Evolutionary conservation across 176 grass and related monocot genomes (phyloP).

Genomic region (Chrysopogon serrulatus): DNA sequence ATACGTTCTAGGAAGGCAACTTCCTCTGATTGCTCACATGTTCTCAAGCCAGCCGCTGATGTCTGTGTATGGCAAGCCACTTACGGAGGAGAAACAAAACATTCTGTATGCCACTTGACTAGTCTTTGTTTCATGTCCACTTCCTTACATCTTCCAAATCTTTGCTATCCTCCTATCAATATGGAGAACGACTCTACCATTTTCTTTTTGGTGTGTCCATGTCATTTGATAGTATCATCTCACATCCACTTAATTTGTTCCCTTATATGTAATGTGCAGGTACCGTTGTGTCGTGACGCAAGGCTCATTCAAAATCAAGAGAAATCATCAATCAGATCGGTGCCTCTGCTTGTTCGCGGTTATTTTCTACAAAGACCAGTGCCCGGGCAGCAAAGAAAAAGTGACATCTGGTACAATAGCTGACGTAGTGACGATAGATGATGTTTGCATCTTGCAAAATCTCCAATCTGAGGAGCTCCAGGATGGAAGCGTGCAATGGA

Average conservation of each 20-base stretch:
- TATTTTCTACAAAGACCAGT: conserved; percentile 42
- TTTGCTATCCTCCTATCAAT: background rate
- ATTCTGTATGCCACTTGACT: conserved; percentile 41
- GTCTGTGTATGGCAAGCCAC: conserved; percentile 55
- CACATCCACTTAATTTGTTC: conserved; percentile 2
- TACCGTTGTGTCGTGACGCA: conserved; percentile 47
- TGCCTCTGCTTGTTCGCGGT: conserved; percentile 64
- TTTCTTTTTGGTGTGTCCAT: background rate
- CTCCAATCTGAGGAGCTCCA: conserved; percentile 27
- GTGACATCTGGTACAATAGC: conserved; percentile 15
- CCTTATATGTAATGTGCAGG: conserved; percentile 32
- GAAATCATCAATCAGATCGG: conserved; percentile 31
- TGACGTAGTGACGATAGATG: conserved; percentile 38
- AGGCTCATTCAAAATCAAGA: conserved; percentile 73
- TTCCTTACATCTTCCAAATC: background rate
- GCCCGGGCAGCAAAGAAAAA: conserved; percentile 30
- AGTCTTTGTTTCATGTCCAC: background rate
- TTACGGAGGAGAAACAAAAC: conserved; percentile 17
- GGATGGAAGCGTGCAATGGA: conserved; percentile 40
- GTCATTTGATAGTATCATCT: background rate
- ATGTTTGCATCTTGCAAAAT: conserved; percentile 65
- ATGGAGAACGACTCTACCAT: background rate
- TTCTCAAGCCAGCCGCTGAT: conserved; percentile 60
- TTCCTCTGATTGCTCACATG: conserved; percentile 48
- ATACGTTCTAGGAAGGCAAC: conserved; percentile 62